Conservation (phyloP, 148 eudicot genomes). For the Arbutus unedo region DNA sequence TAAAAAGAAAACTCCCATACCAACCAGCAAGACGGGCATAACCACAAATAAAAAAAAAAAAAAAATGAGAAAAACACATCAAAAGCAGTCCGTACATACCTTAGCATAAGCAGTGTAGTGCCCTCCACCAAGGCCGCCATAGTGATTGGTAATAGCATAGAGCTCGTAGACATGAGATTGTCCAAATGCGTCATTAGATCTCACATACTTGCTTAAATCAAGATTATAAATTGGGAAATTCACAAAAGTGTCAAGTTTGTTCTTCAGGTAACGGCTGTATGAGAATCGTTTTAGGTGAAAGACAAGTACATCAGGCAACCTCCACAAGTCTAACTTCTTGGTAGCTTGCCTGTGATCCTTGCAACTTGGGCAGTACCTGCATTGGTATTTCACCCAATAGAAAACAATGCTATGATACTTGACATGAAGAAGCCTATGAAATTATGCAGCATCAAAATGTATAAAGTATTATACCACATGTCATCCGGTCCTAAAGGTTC, state of each 20-base stretch:
- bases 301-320: slow-evolving; percentile 86
- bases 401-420: background rate
- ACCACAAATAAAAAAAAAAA: no score
- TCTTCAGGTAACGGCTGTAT: slow-evolving; percentile 86
- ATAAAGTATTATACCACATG: slow-evolving; percentile 69
- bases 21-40: background rate
- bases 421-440: slow-evolving; percentile 2
- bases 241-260: slow-evolving; percentile 89
- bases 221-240: slow-evolving; percentile 76
- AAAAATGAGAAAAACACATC: background rate
- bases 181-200: slow-evolving; percentile 46
- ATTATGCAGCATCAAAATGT: background rate
- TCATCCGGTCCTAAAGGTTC: slow-evolving; percentile 99
- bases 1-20: background rate
- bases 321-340: slow-evolving; percentile 97
- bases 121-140: slow-evolving; percentile 98
- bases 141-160: slow-evolving; percentile 97
- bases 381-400: slow-evolving; percentile 21
- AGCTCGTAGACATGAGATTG: slow-evolving; percentile 62
- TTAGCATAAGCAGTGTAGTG: slow-evolving; percentile 95
- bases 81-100: slow-evolving; percentile 30
- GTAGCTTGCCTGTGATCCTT: slow-evolving; percentile 95
- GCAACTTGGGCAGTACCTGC: slow-evolving; percentile 95
- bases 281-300: slow-evolving; percentile 94
- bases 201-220: slow-evolving; percentile 79